phyloP scores from a whole-genome alignment of 768 basidiomycete species.

The Amanita molliuscula region DNA sequence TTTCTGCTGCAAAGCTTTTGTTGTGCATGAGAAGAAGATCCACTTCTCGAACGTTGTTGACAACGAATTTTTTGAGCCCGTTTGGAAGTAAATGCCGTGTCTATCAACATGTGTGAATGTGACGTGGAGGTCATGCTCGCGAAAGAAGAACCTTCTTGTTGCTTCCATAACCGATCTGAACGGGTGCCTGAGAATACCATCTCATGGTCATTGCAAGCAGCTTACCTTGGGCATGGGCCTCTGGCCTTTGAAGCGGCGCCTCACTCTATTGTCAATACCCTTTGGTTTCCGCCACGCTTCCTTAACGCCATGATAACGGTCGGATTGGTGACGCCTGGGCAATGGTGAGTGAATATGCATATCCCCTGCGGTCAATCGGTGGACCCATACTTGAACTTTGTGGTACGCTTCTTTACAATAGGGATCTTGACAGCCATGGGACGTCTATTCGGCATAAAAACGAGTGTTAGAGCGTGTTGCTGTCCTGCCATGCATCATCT shows the following conservation, averaged over 20 bases:
- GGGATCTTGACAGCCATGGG: constrained; percentile 45
- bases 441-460: constrained; percentile 3
- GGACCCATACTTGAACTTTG: constrained; percentile 79
- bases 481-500: constrained; percentile 20
- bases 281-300: constrained; percentile 99
- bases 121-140: constrained; percentile 23
- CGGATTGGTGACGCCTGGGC: constrained; percentile 91
- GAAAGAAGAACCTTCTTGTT: constrained; percentile 57
- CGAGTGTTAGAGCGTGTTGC: constrained; percentile 4
- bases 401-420: constrained; percentile 95
- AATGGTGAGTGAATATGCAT: constrained; percentile 5
- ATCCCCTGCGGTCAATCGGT: not conserved
- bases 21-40: constrained; percentile 98
- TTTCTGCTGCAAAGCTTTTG: constrained; percentile 91
- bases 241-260: constrained; percentile 93
- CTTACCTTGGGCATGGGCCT: constrained; percentile 91
- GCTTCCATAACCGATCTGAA: constrained; percentile 78
- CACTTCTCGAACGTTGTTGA: constrained; percentile 88
- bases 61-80: constrained; percentile 92
- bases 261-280: constrained; percentile 99
- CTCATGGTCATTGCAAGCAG: constrained; percentile 4
- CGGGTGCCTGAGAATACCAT: not conserved
- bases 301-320: constrained; percentile 95
- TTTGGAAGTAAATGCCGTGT: constrained; percentile 94
- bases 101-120: constrained; percentile 21